Percentiles rank a stretch among this genome's conserved stretches.
These are phyloP conservation scores for Lachancea meyersii DNA, from an alignment of 805 yeast species.

Conservation along the genomic window DNA sequence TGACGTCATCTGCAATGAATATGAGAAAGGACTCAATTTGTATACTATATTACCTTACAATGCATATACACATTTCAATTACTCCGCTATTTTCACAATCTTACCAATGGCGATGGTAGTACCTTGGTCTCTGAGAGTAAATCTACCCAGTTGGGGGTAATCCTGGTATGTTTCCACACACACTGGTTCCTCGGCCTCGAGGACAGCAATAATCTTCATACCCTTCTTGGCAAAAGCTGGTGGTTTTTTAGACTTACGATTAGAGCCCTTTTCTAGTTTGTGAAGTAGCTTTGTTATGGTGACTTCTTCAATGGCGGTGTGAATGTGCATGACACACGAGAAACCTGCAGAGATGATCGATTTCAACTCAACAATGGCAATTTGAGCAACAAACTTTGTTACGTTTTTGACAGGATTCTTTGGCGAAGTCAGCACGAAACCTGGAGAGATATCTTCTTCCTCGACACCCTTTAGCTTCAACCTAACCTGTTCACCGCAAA, in stretches of 20 bases:
- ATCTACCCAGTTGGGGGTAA: slow-evolving; percentile 95
- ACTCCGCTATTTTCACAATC: slow-evolving; percentile 76
- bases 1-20: too few species aligned
- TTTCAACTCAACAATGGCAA: slow-evolving; percentile 94
- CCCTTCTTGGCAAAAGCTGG: slow-evolving; percentile 99
- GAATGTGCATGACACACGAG: slow-evolving; percentile 98
- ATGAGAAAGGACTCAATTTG: too few species aligned
- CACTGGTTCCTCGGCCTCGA: slow-evolving; percentile 80
- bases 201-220: slow-evolving; percentile 91
- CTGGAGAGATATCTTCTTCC: slow-evolving; percentile 90
- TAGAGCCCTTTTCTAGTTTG: slow-evolving; percentile 93
- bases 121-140: slow-evolving; percentile 98
- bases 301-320: slow-evolving; percentile 97
- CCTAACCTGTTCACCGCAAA: slow-evolving; percentile 96
- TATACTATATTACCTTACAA: slow-evolving; percentile 1
- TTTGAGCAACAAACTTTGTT: slow-evolving; percentile 87
- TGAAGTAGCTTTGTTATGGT: slow-evolving; percentile 74
- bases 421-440: slow-evolving; percentile 84
- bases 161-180: slow-evolving; percentile 91
- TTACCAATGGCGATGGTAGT: slow-evolving; percentile 97
- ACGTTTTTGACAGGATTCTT: slow-evolving; percentile 87
- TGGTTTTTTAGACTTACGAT: slow-evolving; percentile 91
- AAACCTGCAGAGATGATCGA: slow-evolving; percentile 92
- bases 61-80: slow-evolving; percentile 6
- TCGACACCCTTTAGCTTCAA: slow-evolving; percentile 90